Percentiles rank a stretch among this genome's conserved stretches.
These are phyloP conservation scores for Oryza officinalis DNA, from an alignment of 176 grass and related monocot species.

Conservation along the genomic window DNA sequence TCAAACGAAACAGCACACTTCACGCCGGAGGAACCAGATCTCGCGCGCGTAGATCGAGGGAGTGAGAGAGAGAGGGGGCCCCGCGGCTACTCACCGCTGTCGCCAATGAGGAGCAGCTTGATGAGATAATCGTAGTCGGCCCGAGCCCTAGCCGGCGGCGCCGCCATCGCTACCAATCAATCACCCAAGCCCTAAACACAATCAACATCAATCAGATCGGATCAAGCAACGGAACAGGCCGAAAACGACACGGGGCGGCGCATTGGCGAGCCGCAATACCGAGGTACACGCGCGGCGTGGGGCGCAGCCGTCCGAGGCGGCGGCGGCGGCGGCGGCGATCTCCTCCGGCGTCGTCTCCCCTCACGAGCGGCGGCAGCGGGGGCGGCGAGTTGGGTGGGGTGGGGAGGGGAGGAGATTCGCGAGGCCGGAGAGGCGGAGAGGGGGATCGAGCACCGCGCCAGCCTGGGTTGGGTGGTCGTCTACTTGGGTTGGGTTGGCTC, in stretches of 20 bases:
- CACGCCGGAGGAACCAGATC: conserved; percentile 12
- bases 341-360: background rate
- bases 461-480: background rate
- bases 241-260: background rate
- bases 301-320: background rate
- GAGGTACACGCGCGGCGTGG: background rate
- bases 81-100: conserved; percentile 47
- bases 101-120: conserved; percentile 63
- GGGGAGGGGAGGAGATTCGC: background rate
- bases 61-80: too few species aligned
- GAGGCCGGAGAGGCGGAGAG: conserved; percentile 17
- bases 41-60: conserved; percentile 15
- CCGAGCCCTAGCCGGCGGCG: conserved; percentile 57
- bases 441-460: conserved; percentile 1
- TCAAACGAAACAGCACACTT: background rate
- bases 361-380: conserved; percentile 8
- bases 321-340: background rate
- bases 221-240: background rate
- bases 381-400: background rate
- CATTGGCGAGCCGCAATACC: conserved; percentile 18
- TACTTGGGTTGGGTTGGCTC: conserved; percentile 23
- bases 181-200: conserved; percentile 29
- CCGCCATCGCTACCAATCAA: conserved; percentile 50
- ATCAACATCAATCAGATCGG: conserved; percentile 26
- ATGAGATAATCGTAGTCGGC: conserved; percentile 68